phyloP scores from a whole-genome alignment of 257 asterid species.

The Buddleja alternifolia region DNA sequence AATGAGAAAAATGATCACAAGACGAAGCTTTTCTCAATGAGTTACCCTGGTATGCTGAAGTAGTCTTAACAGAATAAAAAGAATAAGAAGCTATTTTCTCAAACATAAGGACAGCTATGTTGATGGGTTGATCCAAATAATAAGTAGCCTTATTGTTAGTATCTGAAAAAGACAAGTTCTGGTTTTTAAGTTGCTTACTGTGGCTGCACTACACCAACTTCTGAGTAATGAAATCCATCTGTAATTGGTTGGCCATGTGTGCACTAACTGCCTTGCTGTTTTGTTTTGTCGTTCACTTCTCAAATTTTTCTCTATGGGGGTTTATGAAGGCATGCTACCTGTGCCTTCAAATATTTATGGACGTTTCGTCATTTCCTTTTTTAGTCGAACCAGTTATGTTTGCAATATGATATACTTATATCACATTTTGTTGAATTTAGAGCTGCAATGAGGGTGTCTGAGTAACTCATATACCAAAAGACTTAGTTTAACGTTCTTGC shows the following conservation, averaged over 20 bases:
- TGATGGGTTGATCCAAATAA: neutral
- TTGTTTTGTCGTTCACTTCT: neutral
- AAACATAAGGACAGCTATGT: neutral
- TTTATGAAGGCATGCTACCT: neutral
- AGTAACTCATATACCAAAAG: constrained; percentile 2
- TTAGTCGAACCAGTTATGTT: neutral
- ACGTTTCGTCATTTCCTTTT: neutral
- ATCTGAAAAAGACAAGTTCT: neutral
- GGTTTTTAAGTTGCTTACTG: neutral
- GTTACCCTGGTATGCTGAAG: neutral
- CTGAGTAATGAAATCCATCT: neutral
- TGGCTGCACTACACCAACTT: neutral
- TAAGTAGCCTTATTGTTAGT: neutral
- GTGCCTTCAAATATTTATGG: constrained; percentile 1
- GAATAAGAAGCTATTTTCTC: neutral
- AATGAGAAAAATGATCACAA: neutral
- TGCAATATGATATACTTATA: constrained; percentile 6
- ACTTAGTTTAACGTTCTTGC: neutral
- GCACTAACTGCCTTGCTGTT: neutral
- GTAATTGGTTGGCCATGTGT: neutral
- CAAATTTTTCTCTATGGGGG: neutral
- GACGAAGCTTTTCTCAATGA: constrained; percentile 15
- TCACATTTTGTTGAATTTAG: neutral
- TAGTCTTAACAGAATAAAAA: constrained; percentile 6
- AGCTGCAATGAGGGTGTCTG: neutral